Conservation (phyloP, 768 basidiomycete species). For the Boletellus emodensis region DNA sequence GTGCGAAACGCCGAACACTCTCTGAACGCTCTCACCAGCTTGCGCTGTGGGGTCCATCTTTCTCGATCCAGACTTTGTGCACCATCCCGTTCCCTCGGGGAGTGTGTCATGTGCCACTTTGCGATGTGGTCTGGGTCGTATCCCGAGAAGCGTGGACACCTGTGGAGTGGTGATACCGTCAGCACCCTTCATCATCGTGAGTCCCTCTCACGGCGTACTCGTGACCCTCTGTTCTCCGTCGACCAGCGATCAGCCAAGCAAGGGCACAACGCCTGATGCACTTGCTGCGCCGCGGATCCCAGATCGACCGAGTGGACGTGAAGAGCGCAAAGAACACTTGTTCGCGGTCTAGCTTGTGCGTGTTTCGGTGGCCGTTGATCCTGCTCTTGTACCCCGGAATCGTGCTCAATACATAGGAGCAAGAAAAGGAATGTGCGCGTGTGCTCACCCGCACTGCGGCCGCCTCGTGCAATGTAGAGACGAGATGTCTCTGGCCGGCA, state of each 20-base stretch:
- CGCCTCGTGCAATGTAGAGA: too few species aligned
- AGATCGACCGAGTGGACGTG: constrained; percentile 2
- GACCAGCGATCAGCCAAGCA: constrained; percentile 5
- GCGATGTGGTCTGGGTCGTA: not conserved
- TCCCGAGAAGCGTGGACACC: constrained; percentile 1
- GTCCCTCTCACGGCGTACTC: not conserved
- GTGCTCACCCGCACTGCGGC: too few species aligned
- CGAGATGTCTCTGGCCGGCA: too few species aligned
- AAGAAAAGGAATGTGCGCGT: too few species aligned
- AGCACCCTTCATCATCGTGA: not conserved
- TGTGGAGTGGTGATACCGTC: constrained; percentile 15
- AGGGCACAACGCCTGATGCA: not conserved
- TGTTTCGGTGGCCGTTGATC: not conserved
- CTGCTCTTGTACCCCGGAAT: not conserved
- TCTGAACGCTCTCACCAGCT: constrained; percentile 1
- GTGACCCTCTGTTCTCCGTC: constrained; percentile 5
- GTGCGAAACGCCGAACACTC: constrained; percentile 3
- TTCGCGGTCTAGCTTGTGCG: not conserved
- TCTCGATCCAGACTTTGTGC: not conserved
- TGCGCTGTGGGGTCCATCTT: not conserved
- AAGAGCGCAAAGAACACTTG: not conserved
- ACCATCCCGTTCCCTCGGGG: not conserved
- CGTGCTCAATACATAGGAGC: too few species aligned
- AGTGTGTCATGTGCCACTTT: not conserved
- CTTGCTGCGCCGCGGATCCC: not conserved